Base-by-base conservation (phyloP, 768 basidiomycete species). In the Tephrocybe sp. region DNA sequence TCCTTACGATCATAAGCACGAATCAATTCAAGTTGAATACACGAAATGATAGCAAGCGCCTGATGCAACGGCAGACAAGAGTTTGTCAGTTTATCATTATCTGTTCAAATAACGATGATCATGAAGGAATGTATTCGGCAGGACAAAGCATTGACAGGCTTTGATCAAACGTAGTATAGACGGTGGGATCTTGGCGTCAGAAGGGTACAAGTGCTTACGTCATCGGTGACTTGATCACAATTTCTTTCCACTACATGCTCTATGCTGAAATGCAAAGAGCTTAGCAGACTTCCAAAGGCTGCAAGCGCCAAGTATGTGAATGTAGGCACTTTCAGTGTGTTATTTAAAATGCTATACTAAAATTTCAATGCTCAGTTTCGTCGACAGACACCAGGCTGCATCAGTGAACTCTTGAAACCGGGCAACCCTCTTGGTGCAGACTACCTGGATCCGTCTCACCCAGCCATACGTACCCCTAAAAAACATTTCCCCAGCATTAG, bases 321-420 rank as follows among this genome's bases (percentile, higher is more conserved):
- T 42, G 76, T 76, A 17, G 38, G 70, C 52, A 19, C 19, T 34
- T 12, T 12, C 41, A 8, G 39, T 30, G 19, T 31, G 12, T 32
- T 36, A 36, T n/a, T 33, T 16, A 43, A 7, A 9, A 4, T 14
- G 45, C 8, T 39, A 39, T 36, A n/a, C n/a, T 34, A 12, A 40
- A 40, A 3, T n/a, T 40, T 42, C 32, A 23, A 49, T 20, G 32
- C 14, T 26, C 42, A 78, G 77, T 76, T 72, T 58, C 68, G 66
- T 20, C 60, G 66, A 35, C 74, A 74, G 48, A 73, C 68, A 4
- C 76, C 74, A 0, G 78, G 76, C 8, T 64, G 67, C 14, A 46
- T 60, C 12, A 48, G 51, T 11, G 44, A 58, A 0, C 43, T 67
- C 22, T 44, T 63, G 26, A 26, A 51, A 36, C 30, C 35, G 45